These are phyloP conservation scores for Annulohypoxylon bovei DNA, from an alignment of 495 filamentous ascomycete genomes.

Conservation along the genomic window DNA sequence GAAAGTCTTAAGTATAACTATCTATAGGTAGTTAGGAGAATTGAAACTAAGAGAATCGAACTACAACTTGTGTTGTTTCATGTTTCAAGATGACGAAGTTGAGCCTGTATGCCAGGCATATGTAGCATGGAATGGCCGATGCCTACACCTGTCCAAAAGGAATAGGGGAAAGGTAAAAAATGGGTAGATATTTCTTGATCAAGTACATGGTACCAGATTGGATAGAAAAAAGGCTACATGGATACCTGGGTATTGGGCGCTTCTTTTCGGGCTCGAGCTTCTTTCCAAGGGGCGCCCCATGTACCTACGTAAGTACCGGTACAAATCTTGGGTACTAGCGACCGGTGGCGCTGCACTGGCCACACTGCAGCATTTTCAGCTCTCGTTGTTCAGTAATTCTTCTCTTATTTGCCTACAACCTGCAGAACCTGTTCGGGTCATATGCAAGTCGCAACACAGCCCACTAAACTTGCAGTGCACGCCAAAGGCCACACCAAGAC, in stretches of 20 bases:
- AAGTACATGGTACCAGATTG: slow-evolving; percentile 10
- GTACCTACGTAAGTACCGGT: slow-evolving; percentile 30
- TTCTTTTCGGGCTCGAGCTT: not conserved
- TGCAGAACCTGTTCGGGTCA: slow-evolving; percentile 44
- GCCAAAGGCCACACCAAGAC: slow-evolving; percentile 14
- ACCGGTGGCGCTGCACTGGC: slow-evolving; percentile 54
- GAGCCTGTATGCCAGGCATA: not conserved
- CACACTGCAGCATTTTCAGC: slow-evolving; percentile 60
- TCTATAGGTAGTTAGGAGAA: too few species aligned
- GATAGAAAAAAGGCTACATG: slow-evolving; percentile 3
- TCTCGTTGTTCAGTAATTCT: slow-evolving; percentile 47
- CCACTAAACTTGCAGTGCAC: slow-evolving; percentile 35
- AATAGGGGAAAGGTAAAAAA: slow-evolving; percentile 25
- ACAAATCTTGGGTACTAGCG: slow-evolving; percentile 29
- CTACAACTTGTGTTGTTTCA: slow-evolving; percentile 7
- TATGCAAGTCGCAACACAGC: slow-evolving; percentile 61
- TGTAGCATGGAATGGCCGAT: not conserved
- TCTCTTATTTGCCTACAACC: slow-evolving; percentile 48
- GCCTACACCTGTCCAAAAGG: slow-evolving; percentile 2
- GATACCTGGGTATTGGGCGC: slow-evolving; percentile 17
- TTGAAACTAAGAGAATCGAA: not conserved
- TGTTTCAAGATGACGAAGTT: slow-evolving; percentile 16
- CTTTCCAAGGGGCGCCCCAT: not conserved
- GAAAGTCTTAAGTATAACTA: not conserved
- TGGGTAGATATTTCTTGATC: slow-evolving; percentile 20